A percentile compares a stretch with the other conserved stretches of the same genome.
Conservation (phyloP, 176 grass and related monocot genomes). For the Triticum timopheevii region DNA sequence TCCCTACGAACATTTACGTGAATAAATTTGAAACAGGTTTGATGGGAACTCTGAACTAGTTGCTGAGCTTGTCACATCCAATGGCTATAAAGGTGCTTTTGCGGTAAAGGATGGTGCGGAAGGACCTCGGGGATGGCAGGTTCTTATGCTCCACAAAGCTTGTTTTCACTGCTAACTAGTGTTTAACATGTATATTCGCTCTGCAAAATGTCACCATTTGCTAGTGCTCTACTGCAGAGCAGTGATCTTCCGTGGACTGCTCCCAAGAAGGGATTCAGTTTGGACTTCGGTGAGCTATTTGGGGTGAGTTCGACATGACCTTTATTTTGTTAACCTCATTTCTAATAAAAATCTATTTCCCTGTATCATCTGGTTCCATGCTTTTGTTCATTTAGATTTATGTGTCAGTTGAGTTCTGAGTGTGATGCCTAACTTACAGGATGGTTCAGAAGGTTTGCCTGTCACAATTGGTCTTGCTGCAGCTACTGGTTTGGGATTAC, state of each 20-base stretch:
- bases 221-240: conserved; percentile 62
- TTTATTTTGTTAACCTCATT: neutral
- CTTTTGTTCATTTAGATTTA: neutral
- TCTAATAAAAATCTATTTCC: neutral
- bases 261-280: conserved; percentile 63
- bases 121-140: conserved; percentile 84
- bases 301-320: conserved; percentile 51
- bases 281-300: conserved; percentile 67
- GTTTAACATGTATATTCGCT: conserved; percentile 21
- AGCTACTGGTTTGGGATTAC: conserved; percentile 76
- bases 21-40: conserved; percentile 58
- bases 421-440: conserved; percentile 41
- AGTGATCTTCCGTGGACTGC: conserved; percentile 84
- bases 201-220: conserved; percentile 39
- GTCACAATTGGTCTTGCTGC: conserved; percentile 83
- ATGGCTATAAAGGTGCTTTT: conserved; percentile 91
- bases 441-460: conserved; percentile 62
- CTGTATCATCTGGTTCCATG: neutral
- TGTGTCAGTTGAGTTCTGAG: conserved; percentile 13
- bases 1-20: conserved; percentile 23
- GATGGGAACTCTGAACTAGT: conserved; percentile 81
- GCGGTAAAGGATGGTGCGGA: conserved; percentile 92
- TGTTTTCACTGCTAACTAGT: neutral
- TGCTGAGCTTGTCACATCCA: conserved; percentile 77
- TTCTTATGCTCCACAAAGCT: conserved; percentile 32